Percentiles rank a stretch among this genome's conserved stretches.
phyloP scores from a whole-genome alignment of 2,329 filamentous ascomycete genomes.

The Ramichloridium luteum region DNA sequence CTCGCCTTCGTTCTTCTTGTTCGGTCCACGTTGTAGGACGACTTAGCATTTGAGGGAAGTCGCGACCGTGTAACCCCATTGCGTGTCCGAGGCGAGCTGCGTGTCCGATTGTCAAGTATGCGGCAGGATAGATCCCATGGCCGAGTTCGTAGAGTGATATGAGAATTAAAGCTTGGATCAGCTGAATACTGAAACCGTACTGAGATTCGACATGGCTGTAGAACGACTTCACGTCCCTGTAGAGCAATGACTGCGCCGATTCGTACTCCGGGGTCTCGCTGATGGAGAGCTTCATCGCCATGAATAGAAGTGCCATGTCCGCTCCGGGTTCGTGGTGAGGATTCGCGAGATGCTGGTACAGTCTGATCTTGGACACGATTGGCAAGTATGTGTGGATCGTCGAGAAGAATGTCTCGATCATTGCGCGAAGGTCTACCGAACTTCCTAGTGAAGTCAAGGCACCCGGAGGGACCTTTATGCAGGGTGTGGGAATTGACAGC shows the following conservation, averaged over 20 bases:
- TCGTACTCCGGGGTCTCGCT: slow-evolving; percentile 26
- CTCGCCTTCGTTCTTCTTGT: slow-evolving; percentile 34
- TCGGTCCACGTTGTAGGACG: slow-evolving; percentile 34
- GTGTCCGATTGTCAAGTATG: slow-evolving; percentile 37
- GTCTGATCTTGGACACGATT: slow-evolving; percentile 36
- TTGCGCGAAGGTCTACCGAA: slow-evolving; percentile 26
- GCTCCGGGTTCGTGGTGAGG: slow-evolving; percentile 34
- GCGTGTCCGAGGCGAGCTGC: slow-evolving; percentile 36
- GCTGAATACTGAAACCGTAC: slow-evolving; percentile 31
- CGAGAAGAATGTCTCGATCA: slow-evolving; percentile 32
- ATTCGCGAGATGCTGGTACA: slow-evolving; percentile 30
- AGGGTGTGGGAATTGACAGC: slow-evolving; percentile 29
- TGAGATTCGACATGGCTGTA: slow-evolving; percentile 30
- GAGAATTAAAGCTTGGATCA: slow-evolving; percentile 36
- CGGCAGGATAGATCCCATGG: slow-evolving; percentile 40
- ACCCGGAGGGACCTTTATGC: slow-evolving; percentile 29
- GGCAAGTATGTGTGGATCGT: slow-evolving; percentile 38
- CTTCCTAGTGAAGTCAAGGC: slow-evolving; percentile 27
- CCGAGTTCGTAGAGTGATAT: slow-evolving; percentile 38
- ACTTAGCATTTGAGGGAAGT: slow-evolving; percentile 27
- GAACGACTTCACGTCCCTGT: slow-evolving; percentile 34
- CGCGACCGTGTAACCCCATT: slow-evolving; percentile 33
- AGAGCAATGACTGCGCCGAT: slow-evolving; percentile 28
- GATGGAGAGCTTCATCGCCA: slow-evolving; percentile 37
- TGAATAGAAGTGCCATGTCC: slow-evolving; percentile 36